Conservation (phyloP, 1,284 basidiomycete genomes). For the Puccinia triticina region DNA sequence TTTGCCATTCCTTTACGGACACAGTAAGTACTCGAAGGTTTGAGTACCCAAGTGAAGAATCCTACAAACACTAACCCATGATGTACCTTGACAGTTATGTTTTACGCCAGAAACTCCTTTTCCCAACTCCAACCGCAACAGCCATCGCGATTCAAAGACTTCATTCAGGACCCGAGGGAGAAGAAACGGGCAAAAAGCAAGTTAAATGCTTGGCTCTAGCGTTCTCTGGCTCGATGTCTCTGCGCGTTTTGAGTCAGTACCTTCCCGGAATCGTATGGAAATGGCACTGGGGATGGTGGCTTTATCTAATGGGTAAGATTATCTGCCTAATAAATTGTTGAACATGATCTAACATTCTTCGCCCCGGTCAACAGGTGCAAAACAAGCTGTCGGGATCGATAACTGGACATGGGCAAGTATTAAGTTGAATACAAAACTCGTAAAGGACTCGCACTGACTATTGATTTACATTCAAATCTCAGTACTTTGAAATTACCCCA, state of each 20-base stretch:
- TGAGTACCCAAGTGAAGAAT: neutral
- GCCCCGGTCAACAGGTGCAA: constrained; percentile 32
- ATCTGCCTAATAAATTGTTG: neutral
- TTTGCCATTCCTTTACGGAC: constrained; percentile 70
- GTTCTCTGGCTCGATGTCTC: constrained; percentile 65
- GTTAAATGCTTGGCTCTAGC: constrained; percentile 65
- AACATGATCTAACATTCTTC: neutral
- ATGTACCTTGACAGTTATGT: constrained; percentile 63
- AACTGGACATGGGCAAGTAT: constrained; percentile 47
- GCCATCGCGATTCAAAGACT: constrained; percentile 71
- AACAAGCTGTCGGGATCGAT: constrained; percentile 35
- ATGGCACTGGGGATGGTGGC: constrained; percentile 72
- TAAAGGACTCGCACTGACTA: neutral
- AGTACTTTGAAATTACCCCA: constrained; percentile 65
- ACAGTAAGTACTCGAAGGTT: constrained; percentile 59
- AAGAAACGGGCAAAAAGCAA: constrained; percentile 66
- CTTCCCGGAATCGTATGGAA: constrained; percentile 69
- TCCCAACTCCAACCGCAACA: constrained; percentile 72
- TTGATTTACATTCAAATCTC: constrained; percentile 44
- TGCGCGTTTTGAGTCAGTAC: constrained; percentile 68
- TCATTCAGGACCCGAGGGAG: constrained; percentile 66
- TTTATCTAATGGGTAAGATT: constrained; percentile 69
- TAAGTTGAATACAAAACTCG: neutral
- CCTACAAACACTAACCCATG: neutral
- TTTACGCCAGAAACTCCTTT: constrained; percentile 70